A percentile compares a stretch with the other conserved stretches of the same genome.
Evolutionary conservation across 306 rosid genomes (phyloP).

Genomic region (Hippophae gyantsensis): DNA sequence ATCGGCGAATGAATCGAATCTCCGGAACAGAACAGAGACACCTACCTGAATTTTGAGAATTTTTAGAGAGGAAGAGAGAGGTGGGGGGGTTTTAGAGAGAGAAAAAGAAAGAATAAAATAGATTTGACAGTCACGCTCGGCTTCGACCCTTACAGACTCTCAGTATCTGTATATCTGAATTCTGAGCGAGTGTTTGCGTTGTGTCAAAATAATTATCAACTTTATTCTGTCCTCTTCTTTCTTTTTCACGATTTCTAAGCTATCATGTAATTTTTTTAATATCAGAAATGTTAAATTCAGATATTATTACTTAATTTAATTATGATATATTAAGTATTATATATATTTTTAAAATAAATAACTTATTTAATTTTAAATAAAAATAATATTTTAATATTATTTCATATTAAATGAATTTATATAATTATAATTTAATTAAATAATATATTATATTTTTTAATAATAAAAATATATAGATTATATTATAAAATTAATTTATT

Average conservation of each 20-base stretch:
- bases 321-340: no score
- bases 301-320: no score
- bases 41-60: conserved; percentile 34
- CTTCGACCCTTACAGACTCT: conserved; percentile 19
- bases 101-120: conserved; percentile 54
- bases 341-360: no score
- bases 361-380: background rate
- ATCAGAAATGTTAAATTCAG: no score
- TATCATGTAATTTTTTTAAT: no score
- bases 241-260: no score
- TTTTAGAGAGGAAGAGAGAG: conserved; percentile 17
- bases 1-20: conserved; percentile 72
- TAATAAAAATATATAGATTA: no score
- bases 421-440: no score
- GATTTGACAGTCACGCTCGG: conserved; percentile 94
- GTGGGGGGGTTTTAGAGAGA: conserved; percentile 8
- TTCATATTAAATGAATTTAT: no score
- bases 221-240: conserved; percentile 1
- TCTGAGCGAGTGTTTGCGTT: conserved; percentile 5
- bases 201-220: background rate
- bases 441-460: no score
- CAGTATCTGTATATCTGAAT: conserved; percentile 16
- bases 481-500: no score
- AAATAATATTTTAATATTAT: no score
- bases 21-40: conserved; percentile 37